A percentile compares a stretch with the other conserved stretches of the same genome.
Evolutionary conservation across 1,139 yeast species (phyloP).

Genomic region (Sugiyamaella pinicola): DNA sequence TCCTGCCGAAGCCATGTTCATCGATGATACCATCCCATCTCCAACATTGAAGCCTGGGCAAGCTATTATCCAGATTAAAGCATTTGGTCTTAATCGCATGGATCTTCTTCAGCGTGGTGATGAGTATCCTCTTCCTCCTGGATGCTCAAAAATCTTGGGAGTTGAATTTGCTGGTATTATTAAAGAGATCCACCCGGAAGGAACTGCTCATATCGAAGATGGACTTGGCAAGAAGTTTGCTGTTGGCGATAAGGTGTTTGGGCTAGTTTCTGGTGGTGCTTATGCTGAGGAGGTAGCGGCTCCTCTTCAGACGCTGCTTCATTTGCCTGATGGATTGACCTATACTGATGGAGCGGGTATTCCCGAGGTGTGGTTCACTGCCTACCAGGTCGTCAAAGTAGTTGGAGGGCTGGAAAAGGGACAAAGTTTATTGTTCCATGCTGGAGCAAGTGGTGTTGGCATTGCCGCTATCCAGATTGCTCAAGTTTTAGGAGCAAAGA

Average conservation of each 20-base stretch:
- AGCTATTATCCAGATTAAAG: slow-evolving; percentile 38
- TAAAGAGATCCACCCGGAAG: slow-evolving; percentile 26
- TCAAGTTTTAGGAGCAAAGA: slow-evolving; percentile 41
- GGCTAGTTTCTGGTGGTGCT: slow-evolving; percentile 44
- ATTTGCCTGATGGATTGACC: slow-evolving; percentile 34
- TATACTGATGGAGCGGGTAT: slow-evolving; percentile 40
- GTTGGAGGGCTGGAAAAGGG: slow-evolving; percentile 38
- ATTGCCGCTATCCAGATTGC: slow-evolving; percentile 44
- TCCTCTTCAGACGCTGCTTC: slow-evolving; percentile 34
- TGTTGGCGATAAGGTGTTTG: slow-evolving; percentile 44
- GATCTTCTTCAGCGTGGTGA: slow-evolving; percentile 40
- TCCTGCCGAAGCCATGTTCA: slow-evolving; percentile 35
- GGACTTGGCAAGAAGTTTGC: slow-evolving; percentile 27
- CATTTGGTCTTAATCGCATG: slow-evolving; percentile 43
- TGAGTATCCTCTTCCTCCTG: slow-evolving; percentile 38
- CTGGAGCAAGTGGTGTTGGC: slow-evolving; percentile 44
- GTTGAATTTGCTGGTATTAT: slow-evolving; percentile 44
- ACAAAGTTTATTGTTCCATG: slow-evolving; percentile 40
- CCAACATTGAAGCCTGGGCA: slow-evolving; percentile 34
- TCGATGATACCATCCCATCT: slow-evolving; percentile 30
- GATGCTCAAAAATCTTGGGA: slow-evolving; percentile 40
- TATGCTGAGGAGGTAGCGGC: slow-evolving; percentile 44
- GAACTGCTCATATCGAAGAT: slow-evolving; percentile 22
- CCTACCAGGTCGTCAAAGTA: slow-evolving; percentile 39
- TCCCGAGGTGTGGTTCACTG: slow-evolving; percentile 46